Percentiles rank a stretch among this genome's conserved stretches.
Conservation (phyloP, 805 yeast species). For the Yarrowia sp. region DNA sequence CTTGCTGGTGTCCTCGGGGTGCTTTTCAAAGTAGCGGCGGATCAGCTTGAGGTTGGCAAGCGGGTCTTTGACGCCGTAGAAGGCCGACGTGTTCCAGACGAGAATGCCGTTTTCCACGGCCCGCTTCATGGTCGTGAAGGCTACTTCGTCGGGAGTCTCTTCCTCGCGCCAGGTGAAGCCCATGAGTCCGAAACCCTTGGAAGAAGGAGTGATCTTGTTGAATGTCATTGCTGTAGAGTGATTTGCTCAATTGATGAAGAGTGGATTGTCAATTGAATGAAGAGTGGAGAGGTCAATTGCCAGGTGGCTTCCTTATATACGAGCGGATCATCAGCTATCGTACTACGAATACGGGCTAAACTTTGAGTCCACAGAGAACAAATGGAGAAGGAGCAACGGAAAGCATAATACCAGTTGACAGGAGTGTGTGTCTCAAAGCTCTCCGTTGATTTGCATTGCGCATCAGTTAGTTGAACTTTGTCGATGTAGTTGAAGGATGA, state of each 20-base stretch:
- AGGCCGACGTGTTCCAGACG: constrained; percentile 73
- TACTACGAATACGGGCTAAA: too few species aligned
- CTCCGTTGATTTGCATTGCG: too few species aligned
- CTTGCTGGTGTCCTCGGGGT: constrained; percentile 56
- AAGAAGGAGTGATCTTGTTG: constrained; percentile 14
- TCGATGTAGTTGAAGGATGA: too few species aligned
- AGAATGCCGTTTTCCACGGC: constrained; percentile 51
- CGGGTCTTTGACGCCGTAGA: constrained; percentile 58
- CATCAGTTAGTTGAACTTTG: too few species aligned
- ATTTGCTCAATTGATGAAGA: too few species aligned
- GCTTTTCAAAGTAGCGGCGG: constrained; percentile 53
- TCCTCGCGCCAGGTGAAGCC: constrained; percentile 62
- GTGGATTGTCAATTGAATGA: background rate
- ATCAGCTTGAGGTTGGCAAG: constrained; percentile 55
- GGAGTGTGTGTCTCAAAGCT: too few species aligned
- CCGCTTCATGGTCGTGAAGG: constrained; percentile 53
- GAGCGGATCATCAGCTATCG: too few species aligned
- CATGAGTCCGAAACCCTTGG: constrained; percentile 75
- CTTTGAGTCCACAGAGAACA: too few species aligned
- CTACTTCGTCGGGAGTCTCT: constrained; percentile 54
- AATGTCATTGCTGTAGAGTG: background rate
- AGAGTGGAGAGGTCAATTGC: background rate
- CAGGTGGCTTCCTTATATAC: too few species aligned
- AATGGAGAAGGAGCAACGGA: too few species aligned
- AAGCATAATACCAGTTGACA: too few species aligned